Conservation (phyloP, 2,329 filamentous ascomycete genomes). For the Knoxdaviesia capensis region DNA sequence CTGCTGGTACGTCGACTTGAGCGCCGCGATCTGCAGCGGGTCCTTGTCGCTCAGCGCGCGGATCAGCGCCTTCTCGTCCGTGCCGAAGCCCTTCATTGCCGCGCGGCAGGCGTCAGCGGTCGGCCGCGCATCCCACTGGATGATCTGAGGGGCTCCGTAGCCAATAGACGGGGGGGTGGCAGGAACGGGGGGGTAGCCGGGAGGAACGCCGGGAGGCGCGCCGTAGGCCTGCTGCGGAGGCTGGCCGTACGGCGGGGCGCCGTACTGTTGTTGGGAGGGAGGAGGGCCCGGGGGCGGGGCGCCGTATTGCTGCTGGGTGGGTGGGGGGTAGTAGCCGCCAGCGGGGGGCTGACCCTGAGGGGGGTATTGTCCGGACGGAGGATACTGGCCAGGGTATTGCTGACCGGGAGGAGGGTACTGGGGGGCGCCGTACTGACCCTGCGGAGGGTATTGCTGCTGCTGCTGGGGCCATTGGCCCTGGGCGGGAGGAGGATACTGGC, state of each 20-base stretch:
- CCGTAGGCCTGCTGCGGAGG: conserved; percentile 15
- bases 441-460: conserved; percentile 11
- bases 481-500: conserved; percentile 14
- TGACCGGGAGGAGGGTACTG: conserved; percentile 8
- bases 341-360: conserved; percentile 9
- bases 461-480: conserved; percentile 12
- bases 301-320: conserved; percentile 16
- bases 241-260: conserved; percentile 12
- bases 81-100: conserved; percentile 90
- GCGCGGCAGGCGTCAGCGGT: conserved; percentile 54
- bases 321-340: conserved; percentile 20
- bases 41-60: conserved; percentile 50
- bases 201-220: conserved; percentile 12
- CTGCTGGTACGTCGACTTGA: conserved; percentile 46
- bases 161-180: conserved; percentile 46
- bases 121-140: conserved; percentile 44
- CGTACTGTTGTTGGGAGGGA: conserved; percentile 9
- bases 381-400: conserved; percentile 3
- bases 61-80: conserved; percentile 64
- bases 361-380: conserved; percentile 5
- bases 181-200: conserved; percentile 10
- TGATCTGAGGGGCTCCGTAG: conserved; percentile 52
- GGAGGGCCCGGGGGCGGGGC: conserved; percentile 13
- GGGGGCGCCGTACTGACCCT: conserved; percentile 19
- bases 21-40: conserved; percentile 52